Percentiles rank a stretch among this genome's conserved stretches.
These are phyloP conservation scores for Camelina sativa DNA, from an alignment of 345 rosid genomes.

Conservation along the genomic window DNA sequence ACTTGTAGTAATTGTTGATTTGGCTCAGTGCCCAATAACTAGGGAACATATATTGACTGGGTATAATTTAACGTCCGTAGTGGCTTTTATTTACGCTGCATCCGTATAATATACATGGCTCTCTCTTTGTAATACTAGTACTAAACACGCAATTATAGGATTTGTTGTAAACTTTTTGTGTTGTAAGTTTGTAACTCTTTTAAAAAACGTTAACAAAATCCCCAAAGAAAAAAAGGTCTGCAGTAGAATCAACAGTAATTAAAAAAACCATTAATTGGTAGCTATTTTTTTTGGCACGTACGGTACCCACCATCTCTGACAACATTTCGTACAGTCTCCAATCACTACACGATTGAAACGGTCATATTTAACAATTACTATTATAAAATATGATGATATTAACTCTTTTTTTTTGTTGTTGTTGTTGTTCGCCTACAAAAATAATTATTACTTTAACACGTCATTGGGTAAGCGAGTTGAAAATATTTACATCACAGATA, in stretches of 20 bases:
- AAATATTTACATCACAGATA: background rate
- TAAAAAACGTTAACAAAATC: too few relatives aligned
- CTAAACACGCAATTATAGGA: too few relatives aligned
- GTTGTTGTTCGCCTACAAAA: background rate
- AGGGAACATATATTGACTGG: conserved; percentile 17
- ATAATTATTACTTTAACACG: conserved; percentile 17
- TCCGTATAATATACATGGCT: too few relatives aligned
- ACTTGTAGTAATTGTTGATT: conserved; percentile 1
- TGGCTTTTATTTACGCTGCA: background rate
- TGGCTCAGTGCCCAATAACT: background rate
- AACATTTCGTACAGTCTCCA: conserved; percentile 25
- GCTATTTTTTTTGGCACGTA: conserved; percentile 32
- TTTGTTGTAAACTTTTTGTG: too few relatives aligned
- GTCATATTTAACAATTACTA: conserved; percentile 31
- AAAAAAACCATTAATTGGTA: background rate
- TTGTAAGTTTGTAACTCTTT: too few relatives aligned
- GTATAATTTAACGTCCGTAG: background rate
- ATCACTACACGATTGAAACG: conserved; percentile 39
- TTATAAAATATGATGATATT: background rate
- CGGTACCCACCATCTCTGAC: conserved; percentile 29
- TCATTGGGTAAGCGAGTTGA: conserved; percentile 29
- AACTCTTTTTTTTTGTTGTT: too few relatives aligned
- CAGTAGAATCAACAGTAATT: background rate
- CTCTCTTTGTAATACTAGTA: too few relatives aligned
- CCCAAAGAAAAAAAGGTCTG: too few relatives aligned